Evolutionary conservation across 192 early-diverging fungal genomes (phyloP).

Genomic region (Mortierella antarctica): DNA sequence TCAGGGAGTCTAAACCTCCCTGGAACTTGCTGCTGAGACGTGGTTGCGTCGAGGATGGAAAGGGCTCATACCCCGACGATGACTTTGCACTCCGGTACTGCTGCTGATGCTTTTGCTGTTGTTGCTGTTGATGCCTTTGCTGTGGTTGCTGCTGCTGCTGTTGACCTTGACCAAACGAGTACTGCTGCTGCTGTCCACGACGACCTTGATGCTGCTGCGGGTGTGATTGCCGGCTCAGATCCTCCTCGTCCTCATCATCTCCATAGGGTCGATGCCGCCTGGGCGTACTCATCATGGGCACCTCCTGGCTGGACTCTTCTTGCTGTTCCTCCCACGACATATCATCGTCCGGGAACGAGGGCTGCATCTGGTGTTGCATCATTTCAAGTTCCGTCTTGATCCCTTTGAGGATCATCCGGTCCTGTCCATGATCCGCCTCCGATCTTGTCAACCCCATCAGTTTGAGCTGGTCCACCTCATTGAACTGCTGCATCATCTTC

Average conservation of each 20-base stretch:
- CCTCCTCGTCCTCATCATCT: conserved; percentile 27
- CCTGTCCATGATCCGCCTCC: conserved; percentile 48
- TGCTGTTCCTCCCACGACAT: conserved; percentile 41
- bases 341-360: conserved; percentile 40
- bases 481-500: conserved; percentile 56
- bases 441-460: conserved; percentile 48
- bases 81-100: conserved; percentile 7
- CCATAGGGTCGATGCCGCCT: conserved; percentile 6
- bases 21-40: not conserved
- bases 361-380: conserved; percentile 49
- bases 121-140: conserved; percentile 5
- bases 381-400: conserved; percentile 52
- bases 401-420: conserved; percentile 39
- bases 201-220: conserved; percentile 23
- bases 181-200: conserved; percentile 12
- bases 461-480: conserved; percentile 51
- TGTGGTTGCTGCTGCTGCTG: conserved; percentile 21
- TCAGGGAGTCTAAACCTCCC: conserved; percentile 19
- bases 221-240: conserved; percentile 7
- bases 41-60: conserved; percentile 16
- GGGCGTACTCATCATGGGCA: conserved; percentile 2
- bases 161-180: conserved; percentile 14
- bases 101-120: conserved; percentile 18
- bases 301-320: conserved; percentile 10
- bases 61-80: conserved; percentile 28